Evolutionary conservation across 202 grass and related monocot species (phyloP).

Genomic region (Zoysia matrella): DNA sequence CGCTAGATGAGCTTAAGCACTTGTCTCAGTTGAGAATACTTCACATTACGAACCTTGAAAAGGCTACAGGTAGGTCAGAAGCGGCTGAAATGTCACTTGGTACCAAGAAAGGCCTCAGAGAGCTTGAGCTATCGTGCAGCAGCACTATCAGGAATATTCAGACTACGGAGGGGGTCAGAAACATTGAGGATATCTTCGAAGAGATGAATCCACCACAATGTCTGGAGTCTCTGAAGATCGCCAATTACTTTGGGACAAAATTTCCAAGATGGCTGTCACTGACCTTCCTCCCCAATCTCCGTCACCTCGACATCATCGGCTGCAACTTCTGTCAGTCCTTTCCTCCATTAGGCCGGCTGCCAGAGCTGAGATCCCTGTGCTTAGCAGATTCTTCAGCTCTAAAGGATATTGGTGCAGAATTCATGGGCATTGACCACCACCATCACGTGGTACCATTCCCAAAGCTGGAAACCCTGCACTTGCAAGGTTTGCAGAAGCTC

Average conservation of each 20-base stretch:
- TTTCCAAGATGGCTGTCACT: conserved; percentile 69
- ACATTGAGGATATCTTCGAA: conserved; percentile 62
- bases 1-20: conserved; percentile 66
- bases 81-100: conserved; percentile 49
- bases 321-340: conserved; percentile 56
- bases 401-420: conserved; percentile 48
- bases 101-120: conserved; percentile 51
- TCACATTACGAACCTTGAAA: conserved; percentile 64
- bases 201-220: conserved; percentile 61
- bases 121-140: conserved; percentile 63
- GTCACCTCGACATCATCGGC: conserved; percentile 37
- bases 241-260: conserved; percentile 57
- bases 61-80: conserved; percentile 23
- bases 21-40: conserved; percentile 65
- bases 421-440: conserved; percentile 47
- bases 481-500: conserved; percentile 64
- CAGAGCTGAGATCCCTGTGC: conserved; percentile 54
- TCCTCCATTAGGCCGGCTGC: conserved; percentile 64
- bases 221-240: conserved; percentile 61
- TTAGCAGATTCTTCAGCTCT: conserved; percentile 55
- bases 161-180: conserved; percentile 27
- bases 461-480: conserved; percentile 64
- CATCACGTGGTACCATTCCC: conserved; percentile 62
- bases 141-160: conserved; percentile 21
- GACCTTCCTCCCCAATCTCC: conserved; percentile 60